phyloP scores from a whole-genome alignment of 2,329 filamentous ascomycete species.

The Phialemonium atrogriseum region DNA sequence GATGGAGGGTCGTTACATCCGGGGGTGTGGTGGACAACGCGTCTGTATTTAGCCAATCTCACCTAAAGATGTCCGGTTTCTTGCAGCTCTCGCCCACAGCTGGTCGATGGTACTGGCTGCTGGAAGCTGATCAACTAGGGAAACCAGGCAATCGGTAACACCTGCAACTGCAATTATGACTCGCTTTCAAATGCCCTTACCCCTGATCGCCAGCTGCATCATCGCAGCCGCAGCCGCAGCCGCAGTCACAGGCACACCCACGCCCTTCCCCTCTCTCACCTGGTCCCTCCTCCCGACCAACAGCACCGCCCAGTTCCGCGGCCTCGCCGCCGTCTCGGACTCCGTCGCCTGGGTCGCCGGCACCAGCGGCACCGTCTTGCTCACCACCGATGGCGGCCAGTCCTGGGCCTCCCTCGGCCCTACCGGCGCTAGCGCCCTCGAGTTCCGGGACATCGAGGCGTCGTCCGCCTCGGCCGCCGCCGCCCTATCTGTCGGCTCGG shows the following conservation, averaged over 20 bases:
- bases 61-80: no score
- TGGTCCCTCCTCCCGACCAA: slow-evolving; percentile 18
- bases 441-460: slow-evolving; percentile 39
- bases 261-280: slow-evolving; percentile 1
- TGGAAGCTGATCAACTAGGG: no score
- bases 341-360: slow-evolving; percentile 23
- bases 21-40: no score
- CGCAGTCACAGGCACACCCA: background rate
- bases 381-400: slow-evolving; percentile 18
- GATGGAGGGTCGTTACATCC: no score
- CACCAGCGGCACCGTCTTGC: slow-evolving; percentile 20
- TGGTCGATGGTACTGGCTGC: no score
- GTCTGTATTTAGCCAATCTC: no score
- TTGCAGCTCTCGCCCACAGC: no score
- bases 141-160: no score
- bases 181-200: no score
- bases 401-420: slow-evolving; percentile 23
- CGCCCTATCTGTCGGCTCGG: slow-evolving; percentile 26
- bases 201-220: no score
- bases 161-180: no score
- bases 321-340: slow-evolving; percentile 20
- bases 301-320: slow-evolving; percentile 20
- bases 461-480: slow-evolving; percentile 35
- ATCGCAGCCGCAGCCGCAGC: background rate
- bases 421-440: slow-evolving; percentile 12